Evolutionary conservation across 1,139 yeast species (phyloP).

Genomic region (Geotrichum reessii): DNA sequence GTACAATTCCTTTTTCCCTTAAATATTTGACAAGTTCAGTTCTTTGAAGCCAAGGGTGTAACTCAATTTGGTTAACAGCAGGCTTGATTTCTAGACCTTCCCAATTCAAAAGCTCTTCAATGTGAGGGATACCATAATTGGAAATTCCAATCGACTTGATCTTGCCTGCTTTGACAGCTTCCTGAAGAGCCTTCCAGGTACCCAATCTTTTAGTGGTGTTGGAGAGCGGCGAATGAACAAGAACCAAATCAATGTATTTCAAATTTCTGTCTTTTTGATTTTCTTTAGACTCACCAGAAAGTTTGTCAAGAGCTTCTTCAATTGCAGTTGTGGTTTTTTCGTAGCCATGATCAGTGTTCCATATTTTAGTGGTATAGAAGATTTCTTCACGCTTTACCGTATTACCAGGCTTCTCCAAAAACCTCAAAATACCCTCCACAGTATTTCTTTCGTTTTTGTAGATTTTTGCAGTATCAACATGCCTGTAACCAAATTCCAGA

Average conservation of each 20-base stretch:
- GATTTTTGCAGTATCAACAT: conserved; percentile 55
- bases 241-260: conserved; percentile 44
- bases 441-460: conserved; percentile 57
- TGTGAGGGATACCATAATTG: conserved; percentile 53
- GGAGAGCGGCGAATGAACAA: too few species aligned
- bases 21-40: conserved; percentile 52
- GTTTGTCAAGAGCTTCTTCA: conserved; percentile 39
- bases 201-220: conserved; percentile 37
- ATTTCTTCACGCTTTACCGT: too few species aligned
- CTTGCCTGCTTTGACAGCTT: conserved; percentile 39
- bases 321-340: conserved; percentile 52
- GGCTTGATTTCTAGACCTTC: conserved; percentile 48
- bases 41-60: conserved; percentile 68
- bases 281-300: not conserved
- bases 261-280: conserved; percentile 34
- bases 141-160: conserved; percentile 71
- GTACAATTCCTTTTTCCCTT: conserved; percentile 47
- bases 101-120: conserved; percentile 48
- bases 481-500: conserved; percentile 62
- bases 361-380: conserved; percentile 66
- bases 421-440: too few species aligned
- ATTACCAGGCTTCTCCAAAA: too few species aligned
- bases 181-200: conserved; percentile 42
- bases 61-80: conserved; percentile 67
- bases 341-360: conserved; percentile 55